phyloP scores from a whole-genome alignment of 176 grass and related monocot species.

The Raddia distichophylla region DNA sequence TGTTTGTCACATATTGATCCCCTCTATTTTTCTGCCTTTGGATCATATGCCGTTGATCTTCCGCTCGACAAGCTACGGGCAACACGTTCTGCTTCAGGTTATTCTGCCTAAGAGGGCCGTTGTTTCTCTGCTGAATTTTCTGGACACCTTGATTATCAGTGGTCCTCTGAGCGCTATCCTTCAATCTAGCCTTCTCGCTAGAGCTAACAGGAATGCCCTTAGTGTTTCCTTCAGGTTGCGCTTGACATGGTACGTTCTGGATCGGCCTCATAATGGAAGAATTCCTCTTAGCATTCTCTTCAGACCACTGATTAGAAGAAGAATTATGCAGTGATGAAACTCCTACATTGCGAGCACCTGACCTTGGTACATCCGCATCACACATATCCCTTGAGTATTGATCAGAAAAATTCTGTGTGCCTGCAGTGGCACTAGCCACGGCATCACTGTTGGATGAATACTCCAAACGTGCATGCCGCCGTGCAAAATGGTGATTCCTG shows the following conservation, averaged over 20 bases:
- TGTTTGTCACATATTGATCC: slow-evolving; percentile 30
- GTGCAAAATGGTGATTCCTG: slow-evolving; percentile 25
- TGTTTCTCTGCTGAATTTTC: slow-evolving; percentile 23
- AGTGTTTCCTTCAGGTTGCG: slow-evolving; percentile 40
- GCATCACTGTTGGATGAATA: slow-evolving; percentile 7
- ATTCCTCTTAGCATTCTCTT: slow-evolving; percentile 35
- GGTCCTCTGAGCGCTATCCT: neutral
- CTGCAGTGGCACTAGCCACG: neutral
- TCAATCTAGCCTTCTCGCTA: slow-evolving; percentile 28
- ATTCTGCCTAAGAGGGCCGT: slow-evolving; percentile 55
- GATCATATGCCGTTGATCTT: slow-evolving; percentile 13
- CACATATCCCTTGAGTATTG: slow-evolving; percentile 30
- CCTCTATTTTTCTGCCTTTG: slow-evolving; percentile 41
- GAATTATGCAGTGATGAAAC: slow-evolving; percentile 28
- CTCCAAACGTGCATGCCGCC: slow-evolving; percentile 38
- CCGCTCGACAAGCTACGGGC: slow-evolving; percentile 19
- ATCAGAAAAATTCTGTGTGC: slow-evolving; percentile 11
- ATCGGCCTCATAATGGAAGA: slow-evolving; percentile 38
- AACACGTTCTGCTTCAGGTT: slow-evolving; percentile 70
- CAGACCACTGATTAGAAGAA: slow-evolving; percentile 30
- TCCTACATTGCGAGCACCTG: neutral
- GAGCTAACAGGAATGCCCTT: slow-evolving; percentile 41
- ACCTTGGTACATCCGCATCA: slow-evolving; percentile 6
- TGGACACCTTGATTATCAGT: slow-evolving; percentile 30
- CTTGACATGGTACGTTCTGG: slow-evolving; percentile 25